phyloP scores from a whole-genome alignment of 257 asterid genomes.

The Haberlea rhodopensis region DNA sequence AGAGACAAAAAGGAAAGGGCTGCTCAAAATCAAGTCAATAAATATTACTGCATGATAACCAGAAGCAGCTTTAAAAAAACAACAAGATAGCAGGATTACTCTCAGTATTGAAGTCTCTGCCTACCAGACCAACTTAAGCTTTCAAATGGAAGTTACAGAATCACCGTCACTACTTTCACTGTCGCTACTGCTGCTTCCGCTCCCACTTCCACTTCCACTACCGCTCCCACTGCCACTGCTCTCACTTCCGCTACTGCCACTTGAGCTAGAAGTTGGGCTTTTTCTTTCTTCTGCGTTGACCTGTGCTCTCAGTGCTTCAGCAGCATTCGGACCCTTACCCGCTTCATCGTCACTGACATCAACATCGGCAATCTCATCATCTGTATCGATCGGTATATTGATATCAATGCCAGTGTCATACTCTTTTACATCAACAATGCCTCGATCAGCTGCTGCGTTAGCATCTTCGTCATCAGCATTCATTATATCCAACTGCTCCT shows the following conservation, averaged over 20 bases:
- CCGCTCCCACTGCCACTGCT: conserved; percentile 63
- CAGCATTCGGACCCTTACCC: conserved; percentile 76
- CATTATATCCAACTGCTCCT: conserved; percentile 71
- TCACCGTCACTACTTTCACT: conserved; percentile 62
- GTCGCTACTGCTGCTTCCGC: conserved; percentile 61
- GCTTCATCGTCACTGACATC: conserved; percentile 80
- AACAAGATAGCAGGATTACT: too few relatives aligned
- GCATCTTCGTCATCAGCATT: conserved; percentile 60
- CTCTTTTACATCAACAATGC: conserved; percentile 49
- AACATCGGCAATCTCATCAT: conserved; percentile 91
- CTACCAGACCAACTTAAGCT: too few relatives aligned
- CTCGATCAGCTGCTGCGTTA: conserved; percentile 37
- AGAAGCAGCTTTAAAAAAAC: too few relatives aligned
- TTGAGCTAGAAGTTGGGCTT: conserved; percentile 58
- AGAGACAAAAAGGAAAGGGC: too few relatives aligned
- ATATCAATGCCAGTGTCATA: conserved; percentile 66
- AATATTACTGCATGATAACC: too few relatives aligned
- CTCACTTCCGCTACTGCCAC: conserved; percentile 68
- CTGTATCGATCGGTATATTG: conserved; percentile 65
- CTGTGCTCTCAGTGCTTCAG: conserved; percentile 86
- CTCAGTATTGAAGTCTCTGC: too few relatives aligned
- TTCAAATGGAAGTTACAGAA: neutral
- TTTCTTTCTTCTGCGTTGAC: conserved; percentile 50
- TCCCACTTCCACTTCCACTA: conserved; percentile 55
- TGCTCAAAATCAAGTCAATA: too few relatives aligned